Conservation (phyloP, 345 rosid genomes). For the Rubroshorea leprosula region DNA sequence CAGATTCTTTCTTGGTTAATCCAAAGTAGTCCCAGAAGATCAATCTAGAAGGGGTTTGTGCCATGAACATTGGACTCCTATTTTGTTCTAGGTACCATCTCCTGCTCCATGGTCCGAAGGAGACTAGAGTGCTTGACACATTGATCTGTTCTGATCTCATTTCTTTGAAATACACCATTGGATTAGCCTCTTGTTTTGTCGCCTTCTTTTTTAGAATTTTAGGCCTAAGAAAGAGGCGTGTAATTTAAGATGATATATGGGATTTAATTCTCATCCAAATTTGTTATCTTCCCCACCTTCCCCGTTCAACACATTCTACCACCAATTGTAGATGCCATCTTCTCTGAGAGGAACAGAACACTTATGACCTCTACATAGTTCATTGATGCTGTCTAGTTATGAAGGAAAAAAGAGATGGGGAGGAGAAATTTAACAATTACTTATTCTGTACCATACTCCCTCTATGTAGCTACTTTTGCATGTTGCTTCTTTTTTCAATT, state of each 20-base stretch:
- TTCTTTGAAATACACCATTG: constrained; percentile 18
- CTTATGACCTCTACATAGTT: constrained; percentile 17
- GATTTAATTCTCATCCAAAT: constrained; percentile 14
- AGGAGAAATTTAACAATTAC: constrained; percentile 11
- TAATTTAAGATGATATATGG: too few relatives aligned
- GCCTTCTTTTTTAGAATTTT: constrained; percentile 34
- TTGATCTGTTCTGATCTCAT: constrained; percentile 8
- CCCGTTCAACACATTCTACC: too few relatives aligned
- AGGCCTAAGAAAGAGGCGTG: constrained; percentile 35
- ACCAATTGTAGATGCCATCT: constrained; percentile 24
- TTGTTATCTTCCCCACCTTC: too few relatives aligned
- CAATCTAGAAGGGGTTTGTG: constrained; percentile 15
- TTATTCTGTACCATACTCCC: too few relatives aligned
- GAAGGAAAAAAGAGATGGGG: constrained; percentile 12
- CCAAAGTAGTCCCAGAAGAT: constrained; percentile 9
- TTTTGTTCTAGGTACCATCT: constrained; percentile 19
- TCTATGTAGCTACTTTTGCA: too few relatives aligned
- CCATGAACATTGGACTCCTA: constrained; percentile 5
- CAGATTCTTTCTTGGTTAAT: constrained; percentile 54
- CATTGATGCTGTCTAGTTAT: constrained; percentile 14
- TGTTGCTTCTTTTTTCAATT: too few relatives aligned
- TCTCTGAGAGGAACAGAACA: too few relatives aligned
- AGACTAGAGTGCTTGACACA: constrained; percentile 6
- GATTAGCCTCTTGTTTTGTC: constrained; percentile 28
- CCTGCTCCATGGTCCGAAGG: constrained; percentile 8